A percentile compares a stretch with the other conserved stretches of the same genome.
Conservation (phyloP, 805 yeast species). For the Myxozyma udenii region DNA sequence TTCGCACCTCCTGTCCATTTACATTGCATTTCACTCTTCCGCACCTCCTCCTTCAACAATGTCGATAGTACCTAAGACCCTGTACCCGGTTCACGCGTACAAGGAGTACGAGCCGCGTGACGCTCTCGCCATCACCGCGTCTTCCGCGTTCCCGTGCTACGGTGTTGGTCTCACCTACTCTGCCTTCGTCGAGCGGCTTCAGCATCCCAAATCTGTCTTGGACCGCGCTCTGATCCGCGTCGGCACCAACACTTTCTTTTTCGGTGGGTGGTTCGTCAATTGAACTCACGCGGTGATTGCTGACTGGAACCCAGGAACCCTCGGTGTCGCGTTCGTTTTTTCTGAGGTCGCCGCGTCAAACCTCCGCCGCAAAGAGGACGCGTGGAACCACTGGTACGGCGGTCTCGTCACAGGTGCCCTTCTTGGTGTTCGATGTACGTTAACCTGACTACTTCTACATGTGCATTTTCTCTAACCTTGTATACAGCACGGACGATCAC, state of each 20-base stretch:
- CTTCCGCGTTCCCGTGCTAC: constrained; percentile 30
- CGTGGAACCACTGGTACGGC: constrained; percentile 44
- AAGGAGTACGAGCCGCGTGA: constrained; percentile 55
- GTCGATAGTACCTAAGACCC: constrained; percentile 30
- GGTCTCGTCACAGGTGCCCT: constrained; percentile 23
- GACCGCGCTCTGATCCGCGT: constrained; percentile 7
- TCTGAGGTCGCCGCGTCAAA: constrained; percentile 51
- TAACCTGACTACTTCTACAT: too few relatives aligned
- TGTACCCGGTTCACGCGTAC: constrained; percentile 37
- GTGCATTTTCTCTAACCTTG: not conserved
- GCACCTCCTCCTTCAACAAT: constrained; percentile 6
- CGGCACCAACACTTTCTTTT: constrained; percentile 2
- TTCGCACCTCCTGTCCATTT: too few relatives aligned
- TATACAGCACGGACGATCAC: constrained; percentile 12
- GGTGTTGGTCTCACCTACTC: constrained; percentile 6
- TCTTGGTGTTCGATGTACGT: constrained; percentile 9
- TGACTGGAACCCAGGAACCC: too few relatives aligned
- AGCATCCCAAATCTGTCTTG: not conserved
- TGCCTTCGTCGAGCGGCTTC: constrained; percentile 19
- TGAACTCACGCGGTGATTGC: not conserved
- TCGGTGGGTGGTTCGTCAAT: constrained; percentile 4
- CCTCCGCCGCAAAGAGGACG: constrained; percentile 61
- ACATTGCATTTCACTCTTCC: too few relatives aligned
- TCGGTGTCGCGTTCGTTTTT: constrained; percentile 49
- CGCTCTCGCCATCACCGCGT: constrained; percentile 50